phyloP scores from a whole-genome alignment of 2,329 filamentous ascomycete genomes.

The Malbranchea zuffiana region DNA sequence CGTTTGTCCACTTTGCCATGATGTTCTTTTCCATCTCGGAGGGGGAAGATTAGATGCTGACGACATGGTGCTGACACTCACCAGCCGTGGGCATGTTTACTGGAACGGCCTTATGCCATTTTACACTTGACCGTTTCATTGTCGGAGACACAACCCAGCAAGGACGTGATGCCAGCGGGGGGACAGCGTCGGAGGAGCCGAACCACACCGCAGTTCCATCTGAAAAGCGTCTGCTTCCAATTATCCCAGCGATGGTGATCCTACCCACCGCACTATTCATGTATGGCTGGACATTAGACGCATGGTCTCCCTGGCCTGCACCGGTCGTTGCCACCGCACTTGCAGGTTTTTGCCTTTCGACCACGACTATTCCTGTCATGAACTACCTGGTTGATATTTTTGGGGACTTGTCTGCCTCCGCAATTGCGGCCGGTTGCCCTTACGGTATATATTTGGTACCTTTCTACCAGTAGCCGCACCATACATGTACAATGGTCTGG shows the following conservation, averaged over 20 bases:
- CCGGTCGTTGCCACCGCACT: slow-evolving; percentile 12
- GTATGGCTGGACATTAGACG: slow-evolving; percentile 17
- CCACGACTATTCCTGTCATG: slow-evolving; percentile 16
- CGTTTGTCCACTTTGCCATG: background rate
- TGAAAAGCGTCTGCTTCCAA: background rate
- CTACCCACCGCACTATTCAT: background rate
- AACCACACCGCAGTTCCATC: background rate
- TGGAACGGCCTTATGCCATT: background rate
- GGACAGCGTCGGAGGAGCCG: background rate
- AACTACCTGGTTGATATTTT: slow-evolving; percentile 21
- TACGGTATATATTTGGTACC: slow-evolving; percentile 18
- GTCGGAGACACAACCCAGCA: background rate
- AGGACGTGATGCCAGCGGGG: background rate
- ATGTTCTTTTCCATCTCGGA: background rate
- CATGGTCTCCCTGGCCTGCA: slow-evolving; percentile 12
- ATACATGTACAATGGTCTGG: slow-evolving; percentile 16
- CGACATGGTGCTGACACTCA: background rate
- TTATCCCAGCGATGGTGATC: background rate
- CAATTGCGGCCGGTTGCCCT: slow-evolving; percentile 19
- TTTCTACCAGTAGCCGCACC: slow-evolving; percentile 18
- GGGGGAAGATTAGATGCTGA: background rate
- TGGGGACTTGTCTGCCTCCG: slow-evolving; percentile 34
- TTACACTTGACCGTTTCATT: background rate
- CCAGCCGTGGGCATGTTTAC: background rate
- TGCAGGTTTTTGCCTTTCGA: slow-evolving; percentile 14